A percentile compares a stretch with the other conserved stretches of the same genome.
Evolutionary conservation across 371 early-diverging fungal species (phyloP).

Genomic region (Mortierella sp.): DNA sequence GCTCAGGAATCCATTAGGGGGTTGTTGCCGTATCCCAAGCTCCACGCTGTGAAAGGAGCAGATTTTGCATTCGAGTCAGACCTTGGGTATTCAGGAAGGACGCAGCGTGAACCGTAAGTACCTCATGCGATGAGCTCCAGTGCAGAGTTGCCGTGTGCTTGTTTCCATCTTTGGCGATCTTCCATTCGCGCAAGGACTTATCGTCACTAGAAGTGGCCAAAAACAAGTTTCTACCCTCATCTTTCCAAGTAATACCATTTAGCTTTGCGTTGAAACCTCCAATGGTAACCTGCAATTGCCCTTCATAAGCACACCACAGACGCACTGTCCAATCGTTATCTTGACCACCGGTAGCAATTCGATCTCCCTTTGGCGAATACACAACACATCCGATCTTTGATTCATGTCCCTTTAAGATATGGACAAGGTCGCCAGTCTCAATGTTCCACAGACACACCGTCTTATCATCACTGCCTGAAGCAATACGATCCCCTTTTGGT

Average conservation of each 20-base stretch:
- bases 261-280: background rate
- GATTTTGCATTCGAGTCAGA: background rate
- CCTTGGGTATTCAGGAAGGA: background rate
- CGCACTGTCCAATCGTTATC: too few relatives aligned
- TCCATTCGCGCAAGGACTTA: background rate
- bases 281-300: background rate
- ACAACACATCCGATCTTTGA: too few relatives aligned
- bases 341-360: too few relatives aligned
- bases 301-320: too few relatives aligned
- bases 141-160: background rate
- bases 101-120: background rate
- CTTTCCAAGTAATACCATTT: background rate
- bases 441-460: background rate
- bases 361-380: too few relatives aligned
- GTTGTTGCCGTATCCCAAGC: background rate
- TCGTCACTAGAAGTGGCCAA: background rate
- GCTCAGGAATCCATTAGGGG: too few relatives aligned
- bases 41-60: background rate
- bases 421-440: background rate
- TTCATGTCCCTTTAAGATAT: too few relatives aligned
- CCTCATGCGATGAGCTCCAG: constrained; percentile 2
- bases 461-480: background rate
- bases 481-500: background rate
- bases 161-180: background rate
- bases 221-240: background rate